Base-by-base conservation (phyloP, 202 grass and related monocot genomes). In the Tripidium arundinaceum region DNA sequence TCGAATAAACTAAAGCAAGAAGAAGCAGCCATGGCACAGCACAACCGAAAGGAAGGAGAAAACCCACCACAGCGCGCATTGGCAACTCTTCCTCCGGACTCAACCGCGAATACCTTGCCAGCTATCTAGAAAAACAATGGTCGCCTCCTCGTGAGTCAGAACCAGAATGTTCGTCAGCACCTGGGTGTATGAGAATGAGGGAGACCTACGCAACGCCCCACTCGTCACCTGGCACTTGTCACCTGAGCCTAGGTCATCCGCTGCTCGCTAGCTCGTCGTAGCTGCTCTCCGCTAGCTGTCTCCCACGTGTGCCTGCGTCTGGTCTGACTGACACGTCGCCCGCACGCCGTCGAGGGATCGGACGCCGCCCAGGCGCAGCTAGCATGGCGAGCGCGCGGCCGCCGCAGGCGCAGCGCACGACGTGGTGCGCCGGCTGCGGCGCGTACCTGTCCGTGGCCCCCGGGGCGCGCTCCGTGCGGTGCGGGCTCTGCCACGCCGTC, bases 351-450 rank as follows among this genome's bases (percentile, higher is more conserved):
- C 16, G 47, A 50, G 16, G 46, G 15, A 5, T n/a, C n/a, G n/a
- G n/a, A n/a, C n/a, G 31, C 31, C 31, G 31, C 31, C 31, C 31
- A 33, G 31, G 31, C 31, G 3, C 31, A 33, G 31, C 1, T 33
- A 33, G 31, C 40, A 85, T 91, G 89, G 86, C 75, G 75, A 46
- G 76, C 79, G 74, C 22, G 50, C 84, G 65, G 36, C 72, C 62
- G 31, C 31, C 31, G 31, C 31, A 33, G 31, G 31, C 31, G 50
- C 49, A 37, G 57, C 21, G 10, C 26, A 31, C 80, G 27, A 16
- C 62, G 12, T 64, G 22, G 71, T 93, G 91, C 86, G 59, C 37
- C 29, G 11, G 16, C 52, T 94, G 91, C 73, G 66, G 86, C 83
- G 83, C 22, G 54, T 80, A 54, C 65, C 77, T 91, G 39, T 33